Percentiles rank a stretch among this genome's conserved stretches.
These are phyloP conservation scores for Stephania japonica DNA, from an alignment of 164 flowering plant species.

Conservation along the genomic window DNA sequence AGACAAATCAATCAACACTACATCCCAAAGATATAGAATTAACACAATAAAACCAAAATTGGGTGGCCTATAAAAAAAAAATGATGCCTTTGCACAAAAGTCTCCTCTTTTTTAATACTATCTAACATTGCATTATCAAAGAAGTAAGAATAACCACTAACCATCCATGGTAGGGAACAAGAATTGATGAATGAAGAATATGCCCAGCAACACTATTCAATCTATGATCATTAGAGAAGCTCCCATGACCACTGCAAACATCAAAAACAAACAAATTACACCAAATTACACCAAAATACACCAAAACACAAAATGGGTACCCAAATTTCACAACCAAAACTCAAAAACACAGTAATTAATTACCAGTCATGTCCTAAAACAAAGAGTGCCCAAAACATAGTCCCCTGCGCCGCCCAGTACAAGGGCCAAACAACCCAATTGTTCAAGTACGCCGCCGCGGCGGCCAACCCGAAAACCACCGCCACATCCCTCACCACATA, in stretches of 20 bases:
- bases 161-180: conserved; percentile 68
- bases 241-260: conserved; percentile 44
- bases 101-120: no score
- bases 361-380: conserved; percentile 91
- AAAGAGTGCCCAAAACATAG: conserved; percentile 94
- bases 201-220: conserved; percentile 56
- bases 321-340: background rate
- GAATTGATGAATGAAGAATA: conserved; percentile 50
- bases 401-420: conserved; percentile 84
- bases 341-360: background rate
- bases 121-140: no score
- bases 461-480: conserved; percentile 43
- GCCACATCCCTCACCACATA: conserved; percentile 65
- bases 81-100: no score
- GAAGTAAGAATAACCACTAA: conserved; percentile 9
- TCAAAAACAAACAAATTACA: conserved; percentile 8
- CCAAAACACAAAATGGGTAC: conserved; percentile 12
- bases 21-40: no score
- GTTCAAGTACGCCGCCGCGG: conserved; percentile 40
- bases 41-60: no score
- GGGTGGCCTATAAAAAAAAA: no score
- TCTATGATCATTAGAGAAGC: conserved; percentile 39
- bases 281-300: conserved; percentile 14
- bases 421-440: conserved; percentile 72
- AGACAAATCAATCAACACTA: background rate